These are phyloP conservation scores for Pyrenophora graminea DNA, from an alignment of 2,329 filamentous ascomycete species.

Conservation along the genomic window DNA sequence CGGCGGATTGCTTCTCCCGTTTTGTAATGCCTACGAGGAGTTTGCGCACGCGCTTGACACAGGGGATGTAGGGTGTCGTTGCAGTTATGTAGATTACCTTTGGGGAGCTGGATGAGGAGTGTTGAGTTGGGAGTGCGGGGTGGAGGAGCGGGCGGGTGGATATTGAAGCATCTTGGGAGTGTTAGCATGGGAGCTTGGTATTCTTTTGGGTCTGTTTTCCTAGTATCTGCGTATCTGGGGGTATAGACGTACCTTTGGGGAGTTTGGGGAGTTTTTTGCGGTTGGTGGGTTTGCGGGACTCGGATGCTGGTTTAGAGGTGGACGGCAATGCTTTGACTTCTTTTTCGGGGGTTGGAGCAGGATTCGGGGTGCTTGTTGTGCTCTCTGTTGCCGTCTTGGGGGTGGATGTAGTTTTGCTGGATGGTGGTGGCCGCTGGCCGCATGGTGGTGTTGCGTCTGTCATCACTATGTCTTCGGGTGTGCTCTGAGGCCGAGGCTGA, in stretches of 20 bases:
- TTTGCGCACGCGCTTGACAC: constrained; percentile 67
- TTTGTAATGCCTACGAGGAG: constrained; percentile 63
- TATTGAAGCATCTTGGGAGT: constrained; percentile 51
- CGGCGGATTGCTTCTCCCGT: constrained; percentile 50
- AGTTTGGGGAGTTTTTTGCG: constrained; percentile 25
- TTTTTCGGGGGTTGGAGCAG: not conserved
- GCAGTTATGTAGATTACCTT: constrained; percentile 70
- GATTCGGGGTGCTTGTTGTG: not conserved
- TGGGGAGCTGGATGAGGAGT: constrained; percentile 52
- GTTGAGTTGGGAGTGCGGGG: constrained; percentile 59
- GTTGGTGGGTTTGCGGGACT: not conserved
- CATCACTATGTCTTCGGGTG: constrained; percentile 1
- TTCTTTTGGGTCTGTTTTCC: too few relatives aligned
- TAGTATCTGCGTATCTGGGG: not conserved
- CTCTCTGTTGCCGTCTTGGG: constrained; percentile 1
- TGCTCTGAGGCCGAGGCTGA: not conserved
- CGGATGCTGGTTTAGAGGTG: not conserved
- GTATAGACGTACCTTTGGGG: constrained; percentile 25
- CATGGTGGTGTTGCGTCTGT: constrained; percentile 19
- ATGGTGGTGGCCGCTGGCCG: constrained; percentile 16
- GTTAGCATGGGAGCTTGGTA: constrained; percentile 3
- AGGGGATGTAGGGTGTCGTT: constrained; percentile 68
- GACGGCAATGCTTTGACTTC: not conserved
- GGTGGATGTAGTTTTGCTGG: constrained; percentile 11
- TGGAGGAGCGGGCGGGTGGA: constrained; percentile 63